A percentile compares a stretch with the other conserved stretches of the same genome.
Evolutionary conservation across 2,329 filamentous ascomycete genomes (phyloP).

Genomic region (Penicillium paneum): DNA sequence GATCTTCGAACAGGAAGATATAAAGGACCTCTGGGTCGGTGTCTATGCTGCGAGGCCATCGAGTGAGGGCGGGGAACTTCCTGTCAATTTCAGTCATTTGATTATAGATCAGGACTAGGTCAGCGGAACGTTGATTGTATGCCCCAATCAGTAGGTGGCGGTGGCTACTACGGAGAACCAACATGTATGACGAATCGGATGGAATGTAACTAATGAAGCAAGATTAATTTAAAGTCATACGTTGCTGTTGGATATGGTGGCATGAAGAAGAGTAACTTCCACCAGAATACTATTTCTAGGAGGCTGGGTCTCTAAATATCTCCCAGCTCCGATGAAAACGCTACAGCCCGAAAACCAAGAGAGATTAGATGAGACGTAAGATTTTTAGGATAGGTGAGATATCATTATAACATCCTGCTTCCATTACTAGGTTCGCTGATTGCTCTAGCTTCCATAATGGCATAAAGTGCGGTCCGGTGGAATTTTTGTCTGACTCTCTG

Average conservation of each 20-base stretch:
- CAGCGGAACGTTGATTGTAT: neutral
- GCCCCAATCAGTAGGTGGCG: neutral
- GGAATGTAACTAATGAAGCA: neutral
- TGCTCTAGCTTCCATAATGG: constrained; percentile 24
- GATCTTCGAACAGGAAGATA: constrained; percentile 60
- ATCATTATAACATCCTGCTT: too few species aligned
- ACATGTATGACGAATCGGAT: neutral
- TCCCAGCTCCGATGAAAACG: constrained; percentile 27
- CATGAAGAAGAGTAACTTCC: neutral
- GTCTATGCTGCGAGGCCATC: constrained; percentile 66
- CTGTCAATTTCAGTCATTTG: constrained; percentile 60
- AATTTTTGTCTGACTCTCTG: constrained; percentile 22
- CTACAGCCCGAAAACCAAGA: constrained; percentile 27
- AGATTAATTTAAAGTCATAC: neutral
- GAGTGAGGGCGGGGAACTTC: constrained; percentile 53
- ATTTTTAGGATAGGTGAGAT: too few species aligned
- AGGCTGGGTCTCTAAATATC: constrained; percentile 26
- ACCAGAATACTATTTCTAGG: constrained; percentile 7
- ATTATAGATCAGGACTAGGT: constrained; percentile 44
- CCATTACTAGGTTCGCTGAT: constrained; percentile 5
- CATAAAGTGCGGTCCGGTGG: constrained; percentile 14
- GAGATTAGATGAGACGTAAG: constrained; percentile 22
- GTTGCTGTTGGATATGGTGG: neutral
- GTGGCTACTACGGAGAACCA: neutral
- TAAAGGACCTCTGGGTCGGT: constrained; percentile 62